Evolutionary conservation across 2,329 filamentous ascomycete genomes (phyloP), one percentile per base, ranked within the genome.

Genomic region (Cladosporium colombiae): DNA sequence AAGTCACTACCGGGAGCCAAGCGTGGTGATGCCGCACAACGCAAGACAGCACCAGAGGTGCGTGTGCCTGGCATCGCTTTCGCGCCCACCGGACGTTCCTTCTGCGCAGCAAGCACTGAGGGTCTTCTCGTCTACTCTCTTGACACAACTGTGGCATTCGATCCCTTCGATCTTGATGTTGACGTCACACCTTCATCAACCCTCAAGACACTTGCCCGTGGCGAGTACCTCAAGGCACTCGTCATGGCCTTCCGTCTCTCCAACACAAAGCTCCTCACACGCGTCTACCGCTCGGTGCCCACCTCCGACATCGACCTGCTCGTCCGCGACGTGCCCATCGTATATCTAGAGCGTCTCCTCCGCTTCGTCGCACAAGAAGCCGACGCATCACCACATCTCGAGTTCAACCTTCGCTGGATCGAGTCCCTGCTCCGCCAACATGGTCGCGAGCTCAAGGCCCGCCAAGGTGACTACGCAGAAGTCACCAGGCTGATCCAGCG

Each of bases 231-330:
- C 69, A 96, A 95, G 79, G 94, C 95, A 0, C 82, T 99, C 6
- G 89, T 97, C 69, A 99, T 99, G 95, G 91, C 93, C 1, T 99
- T 99, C 84, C 90, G 96, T 6, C 88, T 99, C 66, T 97, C 97
- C 79, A 92, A 96, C 77, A 85, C 88, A 5, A 87, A 88, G 25
- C 84, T 99, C 56, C 88, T 97, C 68, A 90, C 91, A 72, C 88
- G 88, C 63, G 91, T 97, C 21, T 98, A 97, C 80, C 90, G 96
- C 78, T 86, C 87, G 2, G 89, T 94, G 27, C 93, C 95, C 1
- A 83, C 89, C 50, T 78, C 83, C 2, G 90, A 94, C 70, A 91
- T 98, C 56, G 75, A 86, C 0, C 86, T 96, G 10, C 88, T 96
- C 0, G 91, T 96, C 27, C 88, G 87, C 62, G 87, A 90, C 35